These are phyloP conservation scores for Leccinum solheimii DNA, from an alignment of 1,284 basidiomycete genomes.

Conservation along the genomic window DNA sequence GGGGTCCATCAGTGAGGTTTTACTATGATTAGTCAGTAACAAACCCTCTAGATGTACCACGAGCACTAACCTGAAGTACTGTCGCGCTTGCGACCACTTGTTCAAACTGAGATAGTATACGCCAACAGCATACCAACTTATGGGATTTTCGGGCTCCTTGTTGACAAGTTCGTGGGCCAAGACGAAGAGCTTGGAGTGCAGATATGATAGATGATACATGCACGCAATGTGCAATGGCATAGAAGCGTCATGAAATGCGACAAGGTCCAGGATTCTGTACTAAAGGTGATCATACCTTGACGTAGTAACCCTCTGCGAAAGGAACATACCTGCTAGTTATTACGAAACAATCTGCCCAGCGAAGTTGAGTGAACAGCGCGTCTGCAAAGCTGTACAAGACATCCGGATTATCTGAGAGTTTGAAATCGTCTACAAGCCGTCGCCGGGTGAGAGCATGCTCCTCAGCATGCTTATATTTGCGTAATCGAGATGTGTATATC, in stretches of 20 bases:
- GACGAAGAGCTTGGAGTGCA: slow-evolving; percentile 92
- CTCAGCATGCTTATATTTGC: slow-evolving; percentile 83
- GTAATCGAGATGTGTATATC: slow-evolving; percentile 88
- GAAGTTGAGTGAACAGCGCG: slow-evolving; percentile 82
- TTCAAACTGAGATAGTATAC: slow-evolving; percentile 91
- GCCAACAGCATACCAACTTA: slow-evolving; percentile 98
- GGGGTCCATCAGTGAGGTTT: slow-evolving; percentile 96
- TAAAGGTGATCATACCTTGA: slow-evolving; percentile 6
- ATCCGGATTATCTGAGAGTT: slow-evolving; percentile 87
- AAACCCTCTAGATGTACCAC: background rate
- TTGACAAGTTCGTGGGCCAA: slow-evolving; percentile 96
- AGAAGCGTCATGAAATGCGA: slow-evolving; percentile 80
- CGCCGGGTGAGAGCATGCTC: slow-evolving; percentile 80
- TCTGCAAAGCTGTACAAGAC: slow-evolving; percentile 92
- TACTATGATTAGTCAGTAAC: slow-evolving; percentile 49
- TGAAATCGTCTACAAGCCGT: slow-evolving; percentile 75
- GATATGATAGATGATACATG: slow-evolving; percentile 91
- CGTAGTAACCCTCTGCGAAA: background rate
- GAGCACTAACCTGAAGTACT: slow-evolving; percentile 80
- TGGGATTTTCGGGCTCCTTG: slow-evolving; percentile 86
- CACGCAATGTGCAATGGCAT: slow-evolving; percentile 95
- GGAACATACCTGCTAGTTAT: slow-evolving; percentile 75
- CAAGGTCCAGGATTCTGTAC: slow-evolving; percentile 75
- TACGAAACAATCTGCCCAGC: slow-evolving; percentile 92
- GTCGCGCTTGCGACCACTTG: slow-evolving; percentile 86